phyloP scores from a whole-genome alignment of 768 basidiomycete species.

The Postia placenta region DNA sequence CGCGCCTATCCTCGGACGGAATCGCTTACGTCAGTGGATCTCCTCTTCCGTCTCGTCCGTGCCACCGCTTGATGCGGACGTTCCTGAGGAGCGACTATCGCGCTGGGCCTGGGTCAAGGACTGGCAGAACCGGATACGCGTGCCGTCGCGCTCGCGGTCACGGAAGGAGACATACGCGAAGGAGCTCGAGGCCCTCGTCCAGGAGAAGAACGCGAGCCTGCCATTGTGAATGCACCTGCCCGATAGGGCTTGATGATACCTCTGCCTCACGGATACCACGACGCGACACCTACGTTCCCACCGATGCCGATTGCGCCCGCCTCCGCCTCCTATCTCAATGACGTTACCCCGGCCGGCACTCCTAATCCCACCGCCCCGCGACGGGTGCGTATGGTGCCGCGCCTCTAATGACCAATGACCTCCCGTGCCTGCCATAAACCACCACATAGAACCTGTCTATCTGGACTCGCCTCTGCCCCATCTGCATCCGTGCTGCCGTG shows the following conservation, averaged over 20 bases:
- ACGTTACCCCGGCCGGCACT: not conserved
- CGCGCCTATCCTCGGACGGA: slow-evolving; percentile 78
- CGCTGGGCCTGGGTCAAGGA: slow-evolving; percentile 65
- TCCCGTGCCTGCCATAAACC: not conserved
- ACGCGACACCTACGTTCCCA: not conserved
- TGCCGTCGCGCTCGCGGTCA: slow-evolving; percentile 44
- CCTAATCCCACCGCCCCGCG: not conserved
- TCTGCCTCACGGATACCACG: slow-evolving; percentile 6
- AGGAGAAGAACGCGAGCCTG: slow-evolving; percentile 40
- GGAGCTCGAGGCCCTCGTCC: slow-evolving; percentile 44
- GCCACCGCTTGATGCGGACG: slow-evolving; percentile 17
- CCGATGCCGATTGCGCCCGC: not conserved
- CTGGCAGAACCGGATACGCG: slow-evolving; percentile 56
- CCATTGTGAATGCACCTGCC: slow-evolving; percentile 12
- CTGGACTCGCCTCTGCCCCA: not conserved
- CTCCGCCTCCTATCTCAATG: not conserved
- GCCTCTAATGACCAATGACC: not conserved
- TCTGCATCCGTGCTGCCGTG: not conserved
- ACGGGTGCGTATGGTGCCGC: not conserved
- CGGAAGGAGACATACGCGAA: slow-evolving; percentile 39
- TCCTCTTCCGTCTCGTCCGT: slow-evolving; percentile 22
- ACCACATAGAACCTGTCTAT: not conserved
- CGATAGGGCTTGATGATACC: not conserved
- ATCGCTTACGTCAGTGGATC: slow-evolving; percentile 55
- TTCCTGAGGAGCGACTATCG: slow-evolving; percentile 27